Evolutionary conservation across 2,329 filamentous ascomycete species (phyloP), one percentile per base, ranked within the genome.

Genomic region (Zymoseptoria pseudotritici): DNA sequence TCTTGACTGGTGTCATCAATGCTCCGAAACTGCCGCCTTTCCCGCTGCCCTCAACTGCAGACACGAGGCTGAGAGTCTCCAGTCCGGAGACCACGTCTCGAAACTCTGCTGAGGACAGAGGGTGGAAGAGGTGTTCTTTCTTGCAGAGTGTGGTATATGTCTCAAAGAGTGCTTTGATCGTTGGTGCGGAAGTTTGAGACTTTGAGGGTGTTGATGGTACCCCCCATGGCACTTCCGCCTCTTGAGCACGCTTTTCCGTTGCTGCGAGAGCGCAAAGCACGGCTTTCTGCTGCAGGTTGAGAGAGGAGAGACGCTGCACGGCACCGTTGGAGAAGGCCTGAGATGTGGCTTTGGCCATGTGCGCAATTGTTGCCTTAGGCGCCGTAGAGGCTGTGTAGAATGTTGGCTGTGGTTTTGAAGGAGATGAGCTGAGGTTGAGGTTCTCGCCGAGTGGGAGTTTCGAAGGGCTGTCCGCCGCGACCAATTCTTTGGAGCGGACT

Each of bases 231-330:
- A 71, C 55, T 55, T 72, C 70, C 1, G 71, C 69, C n/a, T 72
- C 77, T 54, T 84, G 80, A 66, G 84, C 87, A 63, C 85, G 86
- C 68, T 88, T 90, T 73, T 97, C 92, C n/a, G 94, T 84, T 2
- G 91, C 90, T 49, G 93, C 82, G 13, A 99, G 80, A 0, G 93
- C 86, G 76, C 94, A 99, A 9, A 99, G 81, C 0, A 93, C 91
- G 3, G 93, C 94, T 74, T 96, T 97, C 74, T 99, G 94, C 72
- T 99, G 95, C 2, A 99, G 82, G 72, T 97, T 99, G 59, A 99
- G 83, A 4, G 87, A 86, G 73, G 89, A 88, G 13, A 99, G 84
- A 60, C 94, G 85, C 68, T 97, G 91, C 11, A 82, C 84, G 1
- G 91, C 89, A 42, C 92, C 92, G 67, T 97, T 93, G 72, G 89